Base-by-base conservation (phyloP, 495 filamentous ascomycete species). In the Sporormia fimetaria region DNA sequence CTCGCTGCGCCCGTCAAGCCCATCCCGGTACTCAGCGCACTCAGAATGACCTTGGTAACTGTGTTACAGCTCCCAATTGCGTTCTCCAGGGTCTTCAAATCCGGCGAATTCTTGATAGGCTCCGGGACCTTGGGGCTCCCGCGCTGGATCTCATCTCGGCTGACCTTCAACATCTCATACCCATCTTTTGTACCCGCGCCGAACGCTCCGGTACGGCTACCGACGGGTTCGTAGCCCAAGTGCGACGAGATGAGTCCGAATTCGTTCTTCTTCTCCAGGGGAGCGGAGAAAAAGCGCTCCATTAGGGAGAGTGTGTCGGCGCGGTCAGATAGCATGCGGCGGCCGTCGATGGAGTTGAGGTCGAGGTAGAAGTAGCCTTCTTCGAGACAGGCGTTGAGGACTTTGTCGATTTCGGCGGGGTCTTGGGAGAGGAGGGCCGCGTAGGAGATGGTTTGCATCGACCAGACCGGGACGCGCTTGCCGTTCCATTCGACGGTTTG, bases 341-440 rank as follows among this genome's bases (percentile, higher is more conserved):
- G 59, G 53, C 64, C 65, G 53, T 69, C 65, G 45, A 68, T 66
- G 44, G 55, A 55, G 3, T 42, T 6, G 21, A 74, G 63, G 56
- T 74, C 65, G 35, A 74, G 67, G 51, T 74, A 68, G 57, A 76
- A 74, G 63, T 70, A 70, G 9, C 71, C 72, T 11, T 65, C 56
- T 10, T 66, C 57, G 44, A 66, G 60, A 54, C 68, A 73, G 31
- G 58, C 61, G 12, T 59, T 50, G 44, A 70, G 47, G 6, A 75
- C 63, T 45, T 63, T 70, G 22, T 70, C 66, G 8, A 67, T 54
- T 55, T 69, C 67, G 35, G 45, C 48, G 15, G 64, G 65, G 44
- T 71, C 45, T 24, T 54, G 40, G 9, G 33, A 50, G 28, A 70
- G 66, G 33, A 70, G 60, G 37, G 51, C 58, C 18, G 52, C 57